Evolutionary conservation across 2,329 filamentous ascomycete genomes (phyloP).

Genomic region (Amauroascus verrucosus): DNA sequence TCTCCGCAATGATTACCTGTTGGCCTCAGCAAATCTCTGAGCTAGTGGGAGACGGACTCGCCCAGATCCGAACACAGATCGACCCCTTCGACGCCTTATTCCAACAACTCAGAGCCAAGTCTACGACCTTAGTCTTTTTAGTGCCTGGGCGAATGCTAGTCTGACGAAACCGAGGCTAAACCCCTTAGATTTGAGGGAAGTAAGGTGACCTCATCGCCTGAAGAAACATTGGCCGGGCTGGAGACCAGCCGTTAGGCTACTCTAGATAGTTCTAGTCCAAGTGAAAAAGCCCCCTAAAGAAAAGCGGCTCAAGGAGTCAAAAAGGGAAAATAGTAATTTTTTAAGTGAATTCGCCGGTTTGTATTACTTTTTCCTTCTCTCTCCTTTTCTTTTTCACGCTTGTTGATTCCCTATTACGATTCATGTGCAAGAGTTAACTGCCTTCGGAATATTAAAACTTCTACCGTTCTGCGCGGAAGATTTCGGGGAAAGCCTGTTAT

Average conservation of each 20-base stretch:
- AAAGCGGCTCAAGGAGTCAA: neutral
- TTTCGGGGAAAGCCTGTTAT: neutral
- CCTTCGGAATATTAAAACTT: too few relatives aligned
- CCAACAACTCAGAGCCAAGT: constrained; percentile 3
- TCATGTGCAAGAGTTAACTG: too few relatives aligned
- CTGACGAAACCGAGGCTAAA: neutral
- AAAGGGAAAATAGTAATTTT: neutral
- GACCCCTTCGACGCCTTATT: neutral
- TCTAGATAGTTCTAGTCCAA: neutral
- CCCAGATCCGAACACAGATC: constrained; percentile 1
- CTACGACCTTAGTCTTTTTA: neutral
- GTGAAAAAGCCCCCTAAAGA: neutral
- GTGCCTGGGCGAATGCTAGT: constrained; percentile 1
- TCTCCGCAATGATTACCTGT: neutral
- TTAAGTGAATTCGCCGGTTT: neutral
- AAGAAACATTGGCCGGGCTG: neutral
- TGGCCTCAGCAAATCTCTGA: neutral
- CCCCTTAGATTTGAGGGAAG: neutral
- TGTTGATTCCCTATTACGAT: neutral
- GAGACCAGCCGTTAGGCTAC: neutral
- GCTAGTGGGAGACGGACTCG: neutral
- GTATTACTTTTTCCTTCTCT: too few relatives aligned
- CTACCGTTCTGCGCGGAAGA: too few relatives aligned
- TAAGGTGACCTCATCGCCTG: too few relatives aligned
- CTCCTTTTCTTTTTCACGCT: neutral